Evolutionary conservation across 2,329 filamentous ascomycete species (phyloP).

Genomic region (Colletotrichum limetticola): DNA sequence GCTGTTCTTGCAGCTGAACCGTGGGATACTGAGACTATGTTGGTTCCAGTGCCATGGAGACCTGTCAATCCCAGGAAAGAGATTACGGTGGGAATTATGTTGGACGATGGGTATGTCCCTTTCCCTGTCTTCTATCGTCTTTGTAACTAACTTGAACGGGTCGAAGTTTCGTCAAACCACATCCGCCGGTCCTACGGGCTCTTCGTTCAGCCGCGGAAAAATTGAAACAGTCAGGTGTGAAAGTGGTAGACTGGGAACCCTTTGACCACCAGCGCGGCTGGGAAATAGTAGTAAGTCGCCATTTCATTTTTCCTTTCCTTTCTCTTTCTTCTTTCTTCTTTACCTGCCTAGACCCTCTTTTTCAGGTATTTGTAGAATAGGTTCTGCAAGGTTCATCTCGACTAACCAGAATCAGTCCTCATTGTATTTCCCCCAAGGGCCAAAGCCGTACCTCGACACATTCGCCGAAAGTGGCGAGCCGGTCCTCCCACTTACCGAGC

Average conservation of each 20-base stretch:
- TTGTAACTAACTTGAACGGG: neutral
- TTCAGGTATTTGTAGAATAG: neutral
- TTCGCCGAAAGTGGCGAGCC: slow-evolving; percentile 22
- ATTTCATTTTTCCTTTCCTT: too few species aligned
- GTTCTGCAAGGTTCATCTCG: neutral
- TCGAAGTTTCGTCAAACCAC: slow-evolving; percentile 53
- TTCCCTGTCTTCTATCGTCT: too few species aligned
- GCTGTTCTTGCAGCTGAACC: slow-evolving; percentile 62
- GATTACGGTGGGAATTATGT: slow-evolving; percentile 70
- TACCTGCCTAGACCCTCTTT: neutral
- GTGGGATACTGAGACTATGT: slow-evolving; percentile 66
- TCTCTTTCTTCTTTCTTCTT: too few species aligned
- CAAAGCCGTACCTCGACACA: slow-evolving; percentile 19
- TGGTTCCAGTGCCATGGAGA: slow-evolving; percentile 69
- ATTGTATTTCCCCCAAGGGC: slow-evolving; percentile 16
- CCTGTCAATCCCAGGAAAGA: slow-evolving; percentile 43
- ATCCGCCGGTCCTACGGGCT: slow-evolving; percentile 71
- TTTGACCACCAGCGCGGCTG: slow-evolving; percentile 47
- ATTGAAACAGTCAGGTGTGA: slow-evolving; percentile 58
- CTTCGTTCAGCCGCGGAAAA: slow-evolving; percentile 55
- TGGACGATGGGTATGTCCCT: slow-evolving; percentile 70
- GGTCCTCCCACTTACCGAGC: neutral
- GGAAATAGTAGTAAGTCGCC: slow-evolving; percentile 4
- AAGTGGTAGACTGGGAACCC: slow-evolving; percentile 62
- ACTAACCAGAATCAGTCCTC: neutral